Base-by-base conservation (phyloP, 2,329 filamentous ascomycete genomes). In the Lecanicillium sp. region DNA sequence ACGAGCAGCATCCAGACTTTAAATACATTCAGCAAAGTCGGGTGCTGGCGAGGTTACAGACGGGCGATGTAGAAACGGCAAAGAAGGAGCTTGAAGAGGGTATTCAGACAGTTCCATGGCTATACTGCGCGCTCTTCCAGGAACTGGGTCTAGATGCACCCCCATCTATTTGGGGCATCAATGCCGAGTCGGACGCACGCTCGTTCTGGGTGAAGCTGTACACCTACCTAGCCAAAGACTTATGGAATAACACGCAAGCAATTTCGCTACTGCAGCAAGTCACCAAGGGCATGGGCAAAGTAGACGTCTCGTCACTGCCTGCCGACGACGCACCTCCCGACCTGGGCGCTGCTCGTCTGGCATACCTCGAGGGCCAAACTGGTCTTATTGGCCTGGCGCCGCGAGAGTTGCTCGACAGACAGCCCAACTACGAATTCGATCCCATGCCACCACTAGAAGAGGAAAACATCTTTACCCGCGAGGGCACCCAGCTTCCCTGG, bases 171-270 rank as follows among this genome's bases (percentile, higher is more conserved):
- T 96, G 92, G 90, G 89, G 85, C 37, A 73, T 80, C 44, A 71
- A 78, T 51, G 76, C 80, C 1, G 73, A 78, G 20, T 67, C 73
- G 11, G 70, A 78, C 33, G 75, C 87, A 47, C 52, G 57, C 15
- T 70, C 75, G 40, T 73, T 95, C 28, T 75, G 86, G 51, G 78
- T 79, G 4, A 78, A 83, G 51, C 70, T 94, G 3, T 95, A 95
- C 54, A 71, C 86, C 19, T 70, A 77, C 41, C 77, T 83, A 32
- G 73, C 83, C 4, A 90, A 88, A 53, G 84, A 90, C 49, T 65
- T 94, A 4, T 95, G 89, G 89, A 88, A 88, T 54, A 87, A 80
- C 4, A 72, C 83, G 1, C 80, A 86, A 51, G 78, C 76, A 12
- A 79, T 73, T 4, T 64, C 68, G 4, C 62, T 95, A 7, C 72